Evolutionary conservation across 2,329 filamentous ascomycete genomes (phyloP), one percentile per base, ranked within the genome.

Genomic region (Trichoderma cornu-damae): DNA sequence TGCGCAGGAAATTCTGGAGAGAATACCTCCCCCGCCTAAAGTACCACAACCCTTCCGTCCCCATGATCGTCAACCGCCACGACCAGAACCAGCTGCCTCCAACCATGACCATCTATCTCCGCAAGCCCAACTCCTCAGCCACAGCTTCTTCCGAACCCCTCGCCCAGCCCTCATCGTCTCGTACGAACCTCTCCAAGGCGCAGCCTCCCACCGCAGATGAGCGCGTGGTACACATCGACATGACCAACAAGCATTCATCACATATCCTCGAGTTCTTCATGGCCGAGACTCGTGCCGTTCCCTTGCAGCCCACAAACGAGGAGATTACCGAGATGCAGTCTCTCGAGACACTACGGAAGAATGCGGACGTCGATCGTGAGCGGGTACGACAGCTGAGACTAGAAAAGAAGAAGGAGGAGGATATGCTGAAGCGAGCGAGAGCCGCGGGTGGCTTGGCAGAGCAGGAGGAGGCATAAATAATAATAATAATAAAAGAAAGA

Each of bases 1-100:
- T 9, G 7, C 40, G 59, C 63, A 96, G 92, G 68, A 90, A 90
- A 76, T 96, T 99, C 81, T 96, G 90, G 89, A 84, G 82, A 62
- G 78, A 86, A 60, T 87, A 85, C 69, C 85, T 97, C 47, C 89
- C 90, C 20, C 84, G 90, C 58, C 79, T 99, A 64, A 96, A 99
- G 79, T 99, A 86, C 77, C 88, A 96, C 79, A 99, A 99, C 72
- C 94, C 94, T 0, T 76, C 84, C 11, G 73, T 96, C 44, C 84
- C 87, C 42, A 95, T 97, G 81, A 85, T 89, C 59, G 83, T 96
- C 66, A 86, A 87, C 71, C 87, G 89, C 59, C 85, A 82, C 61
- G 66, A 70, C 35, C 74, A 85, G 43, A 78, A 84, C 63, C 70
- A 76, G 4, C 77, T 77, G 20, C 75, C 81, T 6, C 82, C 88